These are phyloP conservation scores for Diatrype stigma DNA, from an alignment of 2,329 filamentous ascomycete species.

Conservation along the genomic window DNA sequence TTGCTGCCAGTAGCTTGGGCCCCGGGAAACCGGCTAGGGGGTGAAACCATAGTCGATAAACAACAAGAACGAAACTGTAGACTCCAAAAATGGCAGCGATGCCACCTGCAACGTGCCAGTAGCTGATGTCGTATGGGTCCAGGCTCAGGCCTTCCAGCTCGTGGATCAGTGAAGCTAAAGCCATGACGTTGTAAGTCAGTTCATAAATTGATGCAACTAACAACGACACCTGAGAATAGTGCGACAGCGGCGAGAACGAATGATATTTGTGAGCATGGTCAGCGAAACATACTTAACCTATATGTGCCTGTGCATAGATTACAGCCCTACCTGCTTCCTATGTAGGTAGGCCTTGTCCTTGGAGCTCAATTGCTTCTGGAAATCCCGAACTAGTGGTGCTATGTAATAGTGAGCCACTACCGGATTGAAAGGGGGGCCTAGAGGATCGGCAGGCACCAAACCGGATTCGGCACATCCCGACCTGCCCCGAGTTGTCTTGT, in stretches of 20 bases:
- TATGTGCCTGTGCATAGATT: background rate
- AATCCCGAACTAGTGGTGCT: background rate
- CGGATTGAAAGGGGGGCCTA: too few species aligned
- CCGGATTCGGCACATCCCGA: background rate
- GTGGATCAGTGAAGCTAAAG: background rate
- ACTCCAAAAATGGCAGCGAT: too few species aligned
- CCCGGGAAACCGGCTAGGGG: conserved; percentile 9
- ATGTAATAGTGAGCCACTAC: too few species aligned
- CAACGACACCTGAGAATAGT: background rate
- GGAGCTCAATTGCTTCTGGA: background rate
- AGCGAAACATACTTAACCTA: background rate
- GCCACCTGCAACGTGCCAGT: background rate
- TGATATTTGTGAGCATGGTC: too few species aligned
- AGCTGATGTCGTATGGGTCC: background rate
- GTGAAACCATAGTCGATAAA: conserved; percentile 8
- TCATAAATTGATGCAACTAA: background rate
- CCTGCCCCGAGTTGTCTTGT: background rate
- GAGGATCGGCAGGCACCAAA: background rate
- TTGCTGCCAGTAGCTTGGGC: conserved; percentile 6
- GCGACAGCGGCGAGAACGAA: background rate
- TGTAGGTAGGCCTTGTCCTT: too few species aligned
- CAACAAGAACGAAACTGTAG: background rate
- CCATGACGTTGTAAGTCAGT: background rate
- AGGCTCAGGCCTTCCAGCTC: background rate
- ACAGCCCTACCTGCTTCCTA: background rate